Conservation (phyloP, 2,329 filamentous ascomycete species). For the Pseudocercospora eumusae region DNA sequence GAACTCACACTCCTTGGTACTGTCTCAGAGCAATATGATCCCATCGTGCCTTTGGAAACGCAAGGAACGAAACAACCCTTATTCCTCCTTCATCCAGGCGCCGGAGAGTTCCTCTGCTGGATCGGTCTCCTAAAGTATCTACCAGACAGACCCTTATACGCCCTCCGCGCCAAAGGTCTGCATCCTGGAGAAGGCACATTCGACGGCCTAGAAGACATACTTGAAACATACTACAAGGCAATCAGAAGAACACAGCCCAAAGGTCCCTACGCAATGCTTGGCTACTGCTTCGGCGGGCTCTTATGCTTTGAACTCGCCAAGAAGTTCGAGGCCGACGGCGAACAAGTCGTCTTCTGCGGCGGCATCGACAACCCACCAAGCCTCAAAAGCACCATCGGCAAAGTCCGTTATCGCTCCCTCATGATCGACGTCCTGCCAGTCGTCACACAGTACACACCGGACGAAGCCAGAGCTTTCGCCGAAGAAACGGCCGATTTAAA, state of each 20-base stretch:
- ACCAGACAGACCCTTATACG: constrained; percentile 50
- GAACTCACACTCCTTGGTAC: constrained; percentile 26
- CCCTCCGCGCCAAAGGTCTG: constrained; percentile 50
- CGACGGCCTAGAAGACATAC: constrained; percentile 43
- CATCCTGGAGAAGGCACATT: constrained; percentile 46
- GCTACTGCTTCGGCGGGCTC: constrained; percentile 55
- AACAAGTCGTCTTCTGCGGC: constrained; percentile 48
- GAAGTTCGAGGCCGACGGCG: constrained; percentile 41
- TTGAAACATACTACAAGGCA: constrained; percentile 45
- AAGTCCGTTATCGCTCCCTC: constrained; percentile 24
- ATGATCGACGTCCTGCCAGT: constrained; percentile 29
- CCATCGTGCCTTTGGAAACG: constrained; percentile 37
- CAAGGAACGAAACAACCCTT: constrained; percentile 37
- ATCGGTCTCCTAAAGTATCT: constrained; percentile 44
- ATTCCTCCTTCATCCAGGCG: constrained; percentile 44
- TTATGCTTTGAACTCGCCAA: constrained; percentile 56
- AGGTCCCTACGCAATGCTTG: constrained; percentile 56
- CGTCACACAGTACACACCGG: constrained; percentile 23
- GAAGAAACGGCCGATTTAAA: constrained; percentile 23
- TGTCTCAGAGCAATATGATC: constrained; percentile 34
- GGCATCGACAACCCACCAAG: constrained; percentile 54
- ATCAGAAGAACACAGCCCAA: constrained; percentile 49
- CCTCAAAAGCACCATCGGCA: constrained; percentile 41
- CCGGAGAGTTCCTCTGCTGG: constrained; percentile 46
- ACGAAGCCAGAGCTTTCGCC: constrained; percentile 22